phyloP scores from a whole-genome alignment of 2,329 filamentous ascomycete species.

The Ophiostoma sp. region DNA sequence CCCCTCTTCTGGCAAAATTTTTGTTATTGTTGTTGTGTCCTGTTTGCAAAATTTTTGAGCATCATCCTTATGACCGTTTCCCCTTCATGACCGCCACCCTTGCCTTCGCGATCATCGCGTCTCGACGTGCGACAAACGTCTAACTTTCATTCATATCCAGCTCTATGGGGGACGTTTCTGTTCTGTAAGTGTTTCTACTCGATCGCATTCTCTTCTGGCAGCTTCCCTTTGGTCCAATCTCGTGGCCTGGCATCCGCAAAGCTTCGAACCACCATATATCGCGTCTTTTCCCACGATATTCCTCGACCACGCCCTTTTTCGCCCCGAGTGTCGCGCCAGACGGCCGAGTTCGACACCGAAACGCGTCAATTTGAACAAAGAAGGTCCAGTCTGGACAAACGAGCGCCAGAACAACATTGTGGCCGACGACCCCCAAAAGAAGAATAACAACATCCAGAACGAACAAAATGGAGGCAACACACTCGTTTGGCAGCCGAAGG shows the following conservation, averaged over 20 bases:
- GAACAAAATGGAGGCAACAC: not conserved
- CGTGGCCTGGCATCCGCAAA: not conserved
- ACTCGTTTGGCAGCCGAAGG: no score
- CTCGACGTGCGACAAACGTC: not conserved
- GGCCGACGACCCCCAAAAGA: not conserved
- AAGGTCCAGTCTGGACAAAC: not conserved
- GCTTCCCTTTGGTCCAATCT: not conserved
- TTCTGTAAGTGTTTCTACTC: conserved; percentile 10
- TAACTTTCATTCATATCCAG: not conserved
- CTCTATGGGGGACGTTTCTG: conserved; percentile 10
- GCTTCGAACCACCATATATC: not conserved
- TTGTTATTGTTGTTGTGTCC: not conserved
- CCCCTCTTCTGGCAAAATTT: not conserved
- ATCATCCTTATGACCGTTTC: not conserved
- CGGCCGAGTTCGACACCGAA: not conserved
- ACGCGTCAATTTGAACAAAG: not conserved
- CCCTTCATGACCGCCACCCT: not conserved
- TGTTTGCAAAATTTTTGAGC: not conserved
- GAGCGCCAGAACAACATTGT: not conserved
- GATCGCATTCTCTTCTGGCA: not conserved
- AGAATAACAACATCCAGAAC: not conserved
- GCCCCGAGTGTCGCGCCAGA: not conserved
- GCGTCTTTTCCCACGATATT: not conserved
- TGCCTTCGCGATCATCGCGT: not conserved
- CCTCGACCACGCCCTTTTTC: not conserved